These are phyloP conservation scores for Oryza brachyantha DNA, from an alignment of 176 grass and related monocot species.

Conservation along the genomic window DNA sequence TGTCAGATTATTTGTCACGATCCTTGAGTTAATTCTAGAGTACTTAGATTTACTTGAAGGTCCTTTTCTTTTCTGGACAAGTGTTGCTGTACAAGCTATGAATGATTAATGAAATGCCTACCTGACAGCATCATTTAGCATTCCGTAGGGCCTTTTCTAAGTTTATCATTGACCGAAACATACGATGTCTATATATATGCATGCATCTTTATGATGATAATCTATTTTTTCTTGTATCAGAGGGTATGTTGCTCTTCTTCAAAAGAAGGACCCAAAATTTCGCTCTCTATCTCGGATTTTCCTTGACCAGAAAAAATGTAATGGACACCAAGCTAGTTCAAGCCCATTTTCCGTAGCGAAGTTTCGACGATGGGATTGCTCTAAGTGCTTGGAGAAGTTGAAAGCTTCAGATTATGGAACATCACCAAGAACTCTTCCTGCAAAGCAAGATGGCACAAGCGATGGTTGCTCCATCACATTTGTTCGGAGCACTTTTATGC, in stretches of 20 bases:
- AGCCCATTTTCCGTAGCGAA: slow-evolving; percentile 34
- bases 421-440: slow-evolving; percentile 21
- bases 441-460: slow-evolving; percentile 24
- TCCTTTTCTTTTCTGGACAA: slow-evolving; percentile 5
- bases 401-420: slow-evolving; percentile 15
- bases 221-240: slow-evolving; percentile 39
- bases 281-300: slow-evolving; percentile 50
- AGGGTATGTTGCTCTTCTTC: slow-evolving; percentile 52
- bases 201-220: slow-evolving; percentile 24
- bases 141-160: not conserved
- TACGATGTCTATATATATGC: slow-evolving; percentile 16
- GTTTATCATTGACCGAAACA: slow-evolving; percentile 22
- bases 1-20: not conserved
- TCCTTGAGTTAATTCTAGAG: not conserved
- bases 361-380: slow-evolving; percentile 71
- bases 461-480: slow-evolving; percentile 55
- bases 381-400: slow-evolving; percentile 41
- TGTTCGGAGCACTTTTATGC: slow-evolving; percentile 40
- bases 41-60: not conserved
- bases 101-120: slow-evolving; percentile 11
- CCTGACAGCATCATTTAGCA: slow-evolving; percentile 2
- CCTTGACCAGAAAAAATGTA: slow-evolving; percentile 20
- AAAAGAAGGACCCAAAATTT: slow-evolving; percentile 42
- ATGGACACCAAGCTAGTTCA: not conserved
- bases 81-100: not conserved